phyloP scores from a whole-genome alignment of 2,329 filamentous ascomycete species.

The Paraphoma sp. region DNA sequence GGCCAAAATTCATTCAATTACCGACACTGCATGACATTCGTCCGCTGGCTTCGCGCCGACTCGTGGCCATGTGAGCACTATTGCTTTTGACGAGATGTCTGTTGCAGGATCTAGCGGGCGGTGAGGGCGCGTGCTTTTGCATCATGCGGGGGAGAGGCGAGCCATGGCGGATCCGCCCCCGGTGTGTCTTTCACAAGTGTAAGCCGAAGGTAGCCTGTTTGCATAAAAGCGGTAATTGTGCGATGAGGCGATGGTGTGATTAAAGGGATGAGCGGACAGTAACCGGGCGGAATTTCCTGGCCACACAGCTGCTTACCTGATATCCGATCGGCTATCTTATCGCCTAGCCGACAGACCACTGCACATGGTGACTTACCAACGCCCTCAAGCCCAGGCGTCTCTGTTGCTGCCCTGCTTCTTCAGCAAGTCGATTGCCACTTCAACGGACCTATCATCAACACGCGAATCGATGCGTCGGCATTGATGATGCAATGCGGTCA shows the following conservation, averaged over 20 bases:
- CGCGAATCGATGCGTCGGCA: too few species aligned
- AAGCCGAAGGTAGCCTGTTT: conserved; percentile 42
- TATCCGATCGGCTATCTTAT: not conserved
- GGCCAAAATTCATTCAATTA: conserved; percentile 5
- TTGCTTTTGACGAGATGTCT: conserved; percentile 19
- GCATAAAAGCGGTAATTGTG: conserved; percentile 5
- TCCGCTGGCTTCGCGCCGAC: conserved; percentile 9
- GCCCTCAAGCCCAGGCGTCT: not conserved
- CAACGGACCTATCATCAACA: too few species aligned
- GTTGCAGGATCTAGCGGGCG: conserved; percentile 25
- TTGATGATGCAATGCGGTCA: too few species aligned
- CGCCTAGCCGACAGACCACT: too few species aligned
- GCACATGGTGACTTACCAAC: too few species aligned
- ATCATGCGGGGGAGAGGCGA: conserved; percentile 26
- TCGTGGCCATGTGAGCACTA: conserved; percentile 15
- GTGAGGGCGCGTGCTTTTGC: conserved; percentile 28
- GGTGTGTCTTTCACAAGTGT: conserved; percentile 12
- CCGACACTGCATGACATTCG: conserved; percentile 19
- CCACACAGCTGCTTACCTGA: not conserved
- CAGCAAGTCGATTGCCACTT: too few species aligned
- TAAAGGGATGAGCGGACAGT: conserved; percentile 13
- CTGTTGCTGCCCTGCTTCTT: not conserved
- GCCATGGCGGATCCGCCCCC: conserved; percentile 19
- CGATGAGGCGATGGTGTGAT: conserved; percentile 30
- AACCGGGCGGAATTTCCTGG: not conserved